phyloP scores from a whole-genome alignment of 73 alveolate species.

The Blepharisma stoltei region DNA sequence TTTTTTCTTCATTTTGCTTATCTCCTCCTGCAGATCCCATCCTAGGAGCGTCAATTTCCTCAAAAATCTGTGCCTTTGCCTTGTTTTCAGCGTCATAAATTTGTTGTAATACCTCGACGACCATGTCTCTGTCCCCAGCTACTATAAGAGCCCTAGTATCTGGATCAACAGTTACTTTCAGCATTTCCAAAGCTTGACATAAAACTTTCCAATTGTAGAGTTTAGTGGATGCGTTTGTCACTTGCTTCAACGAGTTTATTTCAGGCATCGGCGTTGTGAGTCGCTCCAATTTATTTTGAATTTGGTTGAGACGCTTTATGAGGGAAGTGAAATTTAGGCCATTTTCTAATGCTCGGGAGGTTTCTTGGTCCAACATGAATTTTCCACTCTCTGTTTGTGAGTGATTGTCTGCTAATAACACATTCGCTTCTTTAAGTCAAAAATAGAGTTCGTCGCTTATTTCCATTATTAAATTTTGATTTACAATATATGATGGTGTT shows the following conservation, averaged over 20 bases:
- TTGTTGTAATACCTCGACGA: slow-evolving; percentile 11
- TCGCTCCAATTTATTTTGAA: not conserved
- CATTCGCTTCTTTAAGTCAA: not conserved
- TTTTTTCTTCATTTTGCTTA: not conserved
- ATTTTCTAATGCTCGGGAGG: not conserved
- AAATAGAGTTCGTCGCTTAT: slow-evolving; percentile 1
- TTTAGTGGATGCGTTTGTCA: slow-evolving; percentile 48
- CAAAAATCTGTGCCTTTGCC: not conserved
- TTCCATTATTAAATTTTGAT: slow-evolving; percentile 14
- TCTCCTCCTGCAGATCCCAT: not conserved
- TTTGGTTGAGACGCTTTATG: slow-evolving; percentile 5
- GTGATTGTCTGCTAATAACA: not conserved
- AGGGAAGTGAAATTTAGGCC: slow-evolving; percentile 11
- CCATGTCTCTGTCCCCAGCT: slow-evolving; percentile 55
- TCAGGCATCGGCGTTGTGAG: slow-evolving; percentile 24
- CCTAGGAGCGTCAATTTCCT: too few relatives aligned
- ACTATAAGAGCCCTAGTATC: slow-evolving; percentile 59
- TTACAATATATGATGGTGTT: not conserved
- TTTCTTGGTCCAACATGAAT: not conserved
- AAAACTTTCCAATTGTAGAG: slow-evolving; percentile 74
- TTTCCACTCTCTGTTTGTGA: not conserved
- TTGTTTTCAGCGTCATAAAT: slow-evolving; percentile 6
- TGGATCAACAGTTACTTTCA: slow-evolving; percentile 46
- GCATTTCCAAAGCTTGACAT: not conserved
- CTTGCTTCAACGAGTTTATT: slow-evolving; percentile 18